Evolutionary conservation across 139 green algal species (phyloP).

Genomic region (Tetradesmus lagerheimii): DNA sequence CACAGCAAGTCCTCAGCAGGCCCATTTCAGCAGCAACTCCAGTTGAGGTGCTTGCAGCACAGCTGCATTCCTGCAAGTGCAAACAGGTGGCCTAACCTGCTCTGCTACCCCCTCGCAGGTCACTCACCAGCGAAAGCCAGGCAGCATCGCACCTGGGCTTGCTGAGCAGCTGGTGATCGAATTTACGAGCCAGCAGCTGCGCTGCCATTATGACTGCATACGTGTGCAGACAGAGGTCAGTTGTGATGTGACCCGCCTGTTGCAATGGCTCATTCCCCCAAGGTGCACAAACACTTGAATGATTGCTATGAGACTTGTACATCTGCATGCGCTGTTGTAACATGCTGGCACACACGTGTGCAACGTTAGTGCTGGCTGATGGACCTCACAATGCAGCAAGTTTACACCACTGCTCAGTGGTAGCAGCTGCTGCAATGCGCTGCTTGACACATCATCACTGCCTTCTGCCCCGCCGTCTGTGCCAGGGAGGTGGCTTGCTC

Average conservation of each 20-base stretch:
- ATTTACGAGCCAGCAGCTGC: slow-evolving; percentile 14
- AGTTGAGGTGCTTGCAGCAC: not conserved
- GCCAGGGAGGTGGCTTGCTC: slow-evolving; percentile 31
- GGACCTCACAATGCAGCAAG: no score
- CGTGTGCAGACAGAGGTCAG: slow-evolving; percentile 35
- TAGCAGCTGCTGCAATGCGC: no score
- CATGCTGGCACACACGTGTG: not conserved
- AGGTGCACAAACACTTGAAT: no score
- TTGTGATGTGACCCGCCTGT: not conserved
- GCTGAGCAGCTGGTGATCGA: slow-evolving; percentile 30
- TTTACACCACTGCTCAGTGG: no score
- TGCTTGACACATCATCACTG: not conserved
- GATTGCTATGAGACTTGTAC: not conserved
- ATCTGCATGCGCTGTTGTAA: not conserved
- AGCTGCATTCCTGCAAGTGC: not conserved
- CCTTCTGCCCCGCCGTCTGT: not conserved
- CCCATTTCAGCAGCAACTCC: not conserved
- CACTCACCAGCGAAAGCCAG: slow-evolving; percentile 1
- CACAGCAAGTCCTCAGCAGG: not conserved
- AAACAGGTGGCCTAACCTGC: not conserved
- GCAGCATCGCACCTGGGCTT: slow-evolving; percentile 33
- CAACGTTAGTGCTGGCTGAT: not conserved
- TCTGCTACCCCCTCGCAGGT: slow-evolving; percentile 9
- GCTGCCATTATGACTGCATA: slow-evolving; percentile 36
- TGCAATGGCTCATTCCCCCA: slow-evolving; percentile 4